Evolutionary conservation across 345 rosid genomes (phyloP).

Genomic region (Garcia nutans): DNA sequence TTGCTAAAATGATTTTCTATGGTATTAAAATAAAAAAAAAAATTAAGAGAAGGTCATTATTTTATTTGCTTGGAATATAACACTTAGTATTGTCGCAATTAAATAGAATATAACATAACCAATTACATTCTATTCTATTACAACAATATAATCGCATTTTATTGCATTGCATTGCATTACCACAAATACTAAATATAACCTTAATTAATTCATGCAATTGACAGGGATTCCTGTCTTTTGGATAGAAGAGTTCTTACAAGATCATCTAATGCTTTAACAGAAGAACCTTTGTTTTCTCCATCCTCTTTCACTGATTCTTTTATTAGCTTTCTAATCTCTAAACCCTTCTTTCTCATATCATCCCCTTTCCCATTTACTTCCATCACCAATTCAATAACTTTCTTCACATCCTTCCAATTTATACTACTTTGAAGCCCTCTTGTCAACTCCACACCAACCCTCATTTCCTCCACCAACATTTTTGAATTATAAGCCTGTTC

Average conservation of each 20-base stretch:
- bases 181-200: too few species aligned
- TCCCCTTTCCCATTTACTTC: constrained; percentile 35
- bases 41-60: too few species aligned
- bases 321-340: constrained; percentile 24
- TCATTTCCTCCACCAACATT: constrained; percentile 56
- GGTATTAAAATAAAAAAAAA: too few species aligned
- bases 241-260: constrained; percentile 13
- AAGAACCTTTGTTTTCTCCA: constrained; percentile 34
- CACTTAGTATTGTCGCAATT: too few species aligned
- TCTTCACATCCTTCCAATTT: constrained; percentile 25
- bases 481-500: constrained; percentile 50
- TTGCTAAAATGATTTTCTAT: too few species aligned
- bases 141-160: too few species aligned
- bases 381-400: constrained; percentile 39
- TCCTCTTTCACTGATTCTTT: constrained; percentile 29
- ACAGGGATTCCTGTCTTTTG: background rate
- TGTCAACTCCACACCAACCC: constrained; percentile 43
- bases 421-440: constrained; percentile 32
- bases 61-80: too few species aligned
- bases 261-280: constrained; percentile 36
- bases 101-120: too few species aligned
- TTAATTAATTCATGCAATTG: too few species aligned
- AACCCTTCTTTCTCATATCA: constrained; percentile 42
- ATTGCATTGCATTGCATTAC: too few species aligned
- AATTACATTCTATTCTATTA: too few species aligned